Conservation (phyloP, 768 basidiomycete genomes). For the Crassisporium funariophilum region DNA sequence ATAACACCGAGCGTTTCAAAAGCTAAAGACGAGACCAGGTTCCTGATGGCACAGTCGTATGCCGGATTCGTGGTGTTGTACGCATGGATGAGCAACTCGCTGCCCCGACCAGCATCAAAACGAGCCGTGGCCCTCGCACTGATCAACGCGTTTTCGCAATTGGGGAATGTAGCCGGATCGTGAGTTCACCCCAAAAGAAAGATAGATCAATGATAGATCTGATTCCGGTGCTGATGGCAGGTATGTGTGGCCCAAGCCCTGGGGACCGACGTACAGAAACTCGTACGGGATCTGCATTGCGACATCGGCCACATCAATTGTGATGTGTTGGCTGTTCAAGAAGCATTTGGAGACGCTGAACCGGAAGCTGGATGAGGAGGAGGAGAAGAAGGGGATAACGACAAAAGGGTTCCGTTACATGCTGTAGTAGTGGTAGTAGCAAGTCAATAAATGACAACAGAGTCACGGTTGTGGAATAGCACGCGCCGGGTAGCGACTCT, state of each 20-base stretch:
- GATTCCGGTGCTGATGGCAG: conserved; percentile 28
- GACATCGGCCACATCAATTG: conserved; percentile 50
- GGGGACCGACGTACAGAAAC: conserved; percentile 68
- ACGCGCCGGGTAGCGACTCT: conserved; percentile 1
- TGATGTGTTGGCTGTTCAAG: conserved; percentile 56
- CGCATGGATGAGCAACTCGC: conserved; percentile 50
- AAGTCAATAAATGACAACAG: conserved; percentile 5
- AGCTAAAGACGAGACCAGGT: conserved; percentile 27
- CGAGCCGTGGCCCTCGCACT: conserved; percentile 81
- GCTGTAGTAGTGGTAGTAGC: conserved; percentile 32
- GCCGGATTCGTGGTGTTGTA: conserved; percentile 67
- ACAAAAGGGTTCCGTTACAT: conserved; percentile 54
- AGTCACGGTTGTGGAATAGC: neutral
- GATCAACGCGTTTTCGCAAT: conserved; percentile 78
- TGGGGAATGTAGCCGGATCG: conserved; percentile 85
- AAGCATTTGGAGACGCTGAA: conserved; percentile 43
- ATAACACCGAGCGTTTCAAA: conserved; percentile 27
- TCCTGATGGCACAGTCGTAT: conserved; percentile 79
- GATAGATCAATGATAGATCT: neutral
- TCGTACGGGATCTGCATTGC: conserved; percentile 78
- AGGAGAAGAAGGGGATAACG: conserved; percentile 40
- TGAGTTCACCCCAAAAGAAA: conserved; percentile 50
- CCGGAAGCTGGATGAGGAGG: conserved; percentile 34
- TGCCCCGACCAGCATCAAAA: conserved; percentile 80
- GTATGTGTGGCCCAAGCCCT: conserved; percentile 65